These are phyloP conservation scores for Xylaria sp. DNA, from an alignment of 2,329 filamentous ascomycete genomes.

Conservation along the genomic window DNA sequence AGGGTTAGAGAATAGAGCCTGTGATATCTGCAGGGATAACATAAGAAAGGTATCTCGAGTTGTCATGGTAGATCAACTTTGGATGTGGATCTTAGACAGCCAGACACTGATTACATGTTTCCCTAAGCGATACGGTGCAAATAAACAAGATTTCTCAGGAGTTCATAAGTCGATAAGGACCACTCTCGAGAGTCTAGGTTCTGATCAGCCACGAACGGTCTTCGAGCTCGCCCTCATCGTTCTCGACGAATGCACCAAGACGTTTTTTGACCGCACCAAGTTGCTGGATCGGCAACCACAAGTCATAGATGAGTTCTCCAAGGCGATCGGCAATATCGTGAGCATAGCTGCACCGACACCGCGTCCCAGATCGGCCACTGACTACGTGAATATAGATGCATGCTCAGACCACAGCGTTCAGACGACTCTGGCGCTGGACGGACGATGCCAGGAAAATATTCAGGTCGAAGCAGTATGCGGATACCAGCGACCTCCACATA, in stretches of 20 bases:
- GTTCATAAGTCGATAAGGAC: conserved; percentile 56
- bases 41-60: conserved; percentile 41
- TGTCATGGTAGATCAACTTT: conserved; percentile 59
- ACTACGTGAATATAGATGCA: conserved; percentile 45
- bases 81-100: conserved; percentile 57
- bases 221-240: conserved; percentile 58
- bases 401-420: conserved; percentile 54
- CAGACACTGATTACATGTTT: conserved; percentile 56
- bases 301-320: conserved; percentile 56
- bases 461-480: conserved; percentile 34
- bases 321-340: conserved; percentile 56
- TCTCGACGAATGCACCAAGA: conserved; percentile 55
- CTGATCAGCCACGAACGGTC: conserved; percentile 51
- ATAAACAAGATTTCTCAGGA: conserved; percentile 54
- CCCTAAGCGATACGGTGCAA: conserved; percentile 56
- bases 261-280: conserved; percentile 55
- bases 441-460: conserved; percentile 43
- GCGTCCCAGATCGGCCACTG: background rate
- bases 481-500: conserved; percentile 45
- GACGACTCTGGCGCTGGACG: conserved; percentile 54
- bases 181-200: conserved; percentile 42
- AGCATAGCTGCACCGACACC: conserved; percentile 33
- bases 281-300: conserved; percentile 50
- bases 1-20: background rate
- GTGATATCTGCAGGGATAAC: conserved; percentile 23